Conservation (phyloP, 164 flowering plant genomes). For the Stephania cephalantha region DNA sequence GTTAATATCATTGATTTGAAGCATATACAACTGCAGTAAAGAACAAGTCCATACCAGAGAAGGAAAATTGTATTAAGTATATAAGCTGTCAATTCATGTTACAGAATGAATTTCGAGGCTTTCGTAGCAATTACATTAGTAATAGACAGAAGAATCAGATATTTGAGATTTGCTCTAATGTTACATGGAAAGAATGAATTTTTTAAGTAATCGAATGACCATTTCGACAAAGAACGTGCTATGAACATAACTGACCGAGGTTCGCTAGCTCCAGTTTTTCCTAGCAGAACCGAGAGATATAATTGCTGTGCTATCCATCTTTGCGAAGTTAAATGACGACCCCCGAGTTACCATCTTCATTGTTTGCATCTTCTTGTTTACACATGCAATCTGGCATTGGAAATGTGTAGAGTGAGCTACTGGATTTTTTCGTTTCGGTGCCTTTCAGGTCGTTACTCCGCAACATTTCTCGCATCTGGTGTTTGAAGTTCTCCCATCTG, state of each 20-base stretch:
- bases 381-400: constrained; percentile 99
- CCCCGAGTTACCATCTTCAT: constrained; percentile 10
- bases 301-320: no score
- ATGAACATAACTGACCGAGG: background rate
- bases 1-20: background rate
- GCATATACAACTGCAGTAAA: background rate
- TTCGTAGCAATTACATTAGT: background rate
- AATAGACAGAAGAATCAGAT: background rate
- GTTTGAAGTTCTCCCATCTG: constrained; percentile 76
- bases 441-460: constrained; percentile 76
- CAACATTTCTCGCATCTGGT: constrained; percentile 76
- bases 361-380: constrained; percentile 24
- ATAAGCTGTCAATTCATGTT: background rate
- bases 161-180: background rate
- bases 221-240: background rate
- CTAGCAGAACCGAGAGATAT: background rate
- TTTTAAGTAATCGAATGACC: background rate
- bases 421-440: constrained; percentile 54
- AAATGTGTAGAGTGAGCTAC: constrained; percentile 70
- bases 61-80: background rate
- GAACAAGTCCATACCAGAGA: background rate
- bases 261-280: background rate
- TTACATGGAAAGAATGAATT: background rate
- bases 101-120: constrained; percentile 1
- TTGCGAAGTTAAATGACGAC: constrained; percentile 2